Base-by-base conservation (phyloP, 1,284 basidiomycete genomes). In the Cutaneotrichosporon daszewskae region DNA sequence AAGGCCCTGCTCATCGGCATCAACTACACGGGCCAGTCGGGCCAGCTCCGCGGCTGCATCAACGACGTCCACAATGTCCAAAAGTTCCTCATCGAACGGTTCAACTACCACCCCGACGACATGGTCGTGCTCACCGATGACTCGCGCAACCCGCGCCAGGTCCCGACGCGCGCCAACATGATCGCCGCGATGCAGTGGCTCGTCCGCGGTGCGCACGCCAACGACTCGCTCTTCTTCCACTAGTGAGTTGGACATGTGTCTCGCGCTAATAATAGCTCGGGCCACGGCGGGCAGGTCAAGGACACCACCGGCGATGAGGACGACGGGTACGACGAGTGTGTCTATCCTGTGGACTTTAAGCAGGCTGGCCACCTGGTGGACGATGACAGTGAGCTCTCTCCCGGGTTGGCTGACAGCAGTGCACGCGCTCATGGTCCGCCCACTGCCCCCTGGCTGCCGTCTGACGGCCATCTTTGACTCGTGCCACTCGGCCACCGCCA, bases 151-250 rank as follows among this genome's bases (percentile, higher is more conserved):
- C 77, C 77, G 9, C 76, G 79, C 34, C 77, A 80, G 61, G 71
- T 73, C 23, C 90, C 90, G 0, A 92, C 87, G 0, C 76, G 73
- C 52, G 76, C 76, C n/a, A 95, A 95, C 62, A 92, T 95, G 36
- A 81, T 87, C 11, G 67, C 74, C 44, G 89, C 83, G 2, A 91
- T 92, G 86, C 77, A 81, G 52, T 95, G 91, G 90, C 79, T 95
- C n/a, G 86, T 91, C 12, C 71, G 69, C 9, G 83, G 76, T 54
- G 89, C 89, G 13, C 70, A 74, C 35, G 82, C 86, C 3, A 83
- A 92, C 56, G 90, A 94, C 60, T 83, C 88, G 0, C 73, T 94
- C 28, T 92, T 94, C 76, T 89, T 94, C 77, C 89, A 92, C 60
- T 94, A 66, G 87, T 87, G 55, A 45, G 81, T 63, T 4, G 16